A percentile compares a stretch with the other conserved stretches of the same genome.
Evolutionary conservation across 2,329 filamentous ascomycete genomes (phyloP).

Genomic region (Plectosphaerella sp.): DNA sequence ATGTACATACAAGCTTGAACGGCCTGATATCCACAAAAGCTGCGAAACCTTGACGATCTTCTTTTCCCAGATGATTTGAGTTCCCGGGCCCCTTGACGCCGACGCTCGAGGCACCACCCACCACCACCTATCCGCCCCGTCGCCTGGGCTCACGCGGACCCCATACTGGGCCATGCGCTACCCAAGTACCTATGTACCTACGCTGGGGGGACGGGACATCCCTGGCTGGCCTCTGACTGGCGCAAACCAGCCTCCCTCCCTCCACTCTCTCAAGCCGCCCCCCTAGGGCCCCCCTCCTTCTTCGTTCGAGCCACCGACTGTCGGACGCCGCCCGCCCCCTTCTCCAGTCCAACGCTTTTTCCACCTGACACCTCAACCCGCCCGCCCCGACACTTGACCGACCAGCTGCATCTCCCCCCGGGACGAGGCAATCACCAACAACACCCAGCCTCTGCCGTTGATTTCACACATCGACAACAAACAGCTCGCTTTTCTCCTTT

Average conservation of each 20-base stretch:
- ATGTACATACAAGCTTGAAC: no score
- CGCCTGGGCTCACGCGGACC: no score
- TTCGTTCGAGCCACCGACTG: background rate
- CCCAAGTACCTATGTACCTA: no score
- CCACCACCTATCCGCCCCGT: no score
- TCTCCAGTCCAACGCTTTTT: background rate
- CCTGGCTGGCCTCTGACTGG: background rate
- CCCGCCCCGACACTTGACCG: background rate
- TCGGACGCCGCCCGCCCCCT: background rate
- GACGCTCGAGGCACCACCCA: no score
- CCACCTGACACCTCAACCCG: slow-evolving; percentile 1
- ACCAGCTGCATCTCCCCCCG: background rate
- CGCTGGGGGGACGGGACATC: background rate
- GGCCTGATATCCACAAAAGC: no score
- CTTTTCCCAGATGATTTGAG: no score
- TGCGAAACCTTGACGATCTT: no score
- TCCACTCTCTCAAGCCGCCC: background rate
- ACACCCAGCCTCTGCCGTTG: background rate
- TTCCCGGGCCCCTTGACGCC: no score
- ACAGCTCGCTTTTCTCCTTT: background rate
- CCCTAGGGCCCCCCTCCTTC: background rate
- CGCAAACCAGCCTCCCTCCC: background rate
- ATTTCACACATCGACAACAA: background rate
- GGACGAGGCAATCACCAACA: no score
- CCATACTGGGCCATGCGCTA: no score